Conservation (phyloP, 352 stramenopile species). For the Pythium aphanidermatum region DNA sequence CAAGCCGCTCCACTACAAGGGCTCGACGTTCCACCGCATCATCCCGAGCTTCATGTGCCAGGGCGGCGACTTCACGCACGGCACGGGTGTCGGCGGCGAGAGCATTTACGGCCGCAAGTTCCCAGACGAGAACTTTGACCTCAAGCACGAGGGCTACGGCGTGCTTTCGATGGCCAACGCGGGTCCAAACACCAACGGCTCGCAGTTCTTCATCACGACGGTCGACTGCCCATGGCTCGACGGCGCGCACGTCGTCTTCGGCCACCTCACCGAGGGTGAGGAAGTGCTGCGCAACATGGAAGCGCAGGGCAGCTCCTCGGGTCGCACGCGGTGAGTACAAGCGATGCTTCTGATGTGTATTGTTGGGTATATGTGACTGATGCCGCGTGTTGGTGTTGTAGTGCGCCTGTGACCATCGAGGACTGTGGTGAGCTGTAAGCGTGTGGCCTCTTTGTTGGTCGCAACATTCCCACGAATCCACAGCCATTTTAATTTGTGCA, state of each 20-base stretch:
- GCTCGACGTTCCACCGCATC: slow-evolving; percentile 89
- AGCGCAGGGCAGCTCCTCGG: slow-evolving; percentile 87
- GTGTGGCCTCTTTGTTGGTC: no score
- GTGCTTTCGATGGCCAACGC: slow-evolving; percentile 97
- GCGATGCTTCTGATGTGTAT: not conserved
- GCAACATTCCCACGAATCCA: no score
- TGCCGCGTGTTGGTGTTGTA: slow-evolving; percentile 11
- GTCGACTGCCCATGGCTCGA: slow-evolving; percentile 90
- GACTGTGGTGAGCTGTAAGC: slow-evolving; percentile 94
- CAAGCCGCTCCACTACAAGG: slow-evolving; percentile 86
- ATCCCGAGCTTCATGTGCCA: slow-evolving; percentile 95
- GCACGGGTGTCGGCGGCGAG: slow-evolving; percentile 85
- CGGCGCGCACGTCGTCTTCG: slow-evolving; percentile 91
- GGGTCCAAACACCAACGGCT: slow-evolving; percentile 96
- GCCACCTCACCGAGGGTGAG: slow-evolving; percentile 90
- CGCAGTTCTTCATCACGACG: slow-evolving; percentile 97
- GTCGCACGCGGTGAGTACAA: slow-evolving; percentile 73
- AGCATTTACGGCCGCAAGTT: slow-evolving; percentile 96
- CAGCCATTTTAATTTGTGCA: no score
- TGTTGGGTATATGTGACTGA: not conserved
- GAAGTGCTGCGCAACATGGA: slow-evolving; percentile 97
- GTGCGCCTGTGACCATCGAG: slow-evolving; percentile 88
- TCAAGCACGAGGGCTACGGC: slow-evolving; percentile 88
- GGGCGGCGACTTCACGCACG: slow-evolving; percentile 95
- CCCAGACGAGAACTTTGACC: slow-evolving; percentile 94